These are phyloP conservation scores for Cytospora piceae DNA, from an alignment of 2,329 filamentous ascomycete species.

Conservation along the genomic window DNA sequence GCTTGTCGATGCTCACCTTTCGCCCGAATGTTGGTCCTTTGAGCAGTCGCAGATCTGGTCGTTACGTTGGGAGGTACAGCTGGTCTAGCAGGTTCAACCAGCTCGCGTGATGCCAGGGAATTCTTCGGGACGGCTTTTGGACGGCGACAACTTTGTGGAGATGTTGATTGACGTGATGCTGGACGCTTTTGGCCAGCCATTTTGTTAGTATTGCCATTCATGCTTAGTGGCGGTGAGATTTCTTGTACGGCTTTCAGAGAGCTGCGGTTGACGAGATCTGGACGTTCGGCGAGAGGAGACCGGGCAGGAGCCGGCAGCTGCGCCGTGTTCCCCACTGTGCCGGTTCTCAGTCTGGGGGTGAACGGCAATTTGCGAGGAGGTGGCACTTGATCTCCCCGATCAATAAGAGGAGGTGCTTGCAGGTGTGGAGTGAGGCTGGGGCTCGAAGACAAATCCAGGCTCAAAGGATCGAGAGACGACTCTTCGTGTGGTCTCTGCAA, in stretches of 20 bases:
- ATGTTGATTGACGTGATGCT: not conserved
- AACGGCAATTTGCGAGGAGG: slow-evolving; percentile 15
- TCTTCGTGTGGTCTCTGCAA: not conserved
- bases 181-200: not conserved
- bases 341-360: not conserved
- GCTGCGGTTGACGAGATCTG: not conserved
- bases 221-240: not conserved
- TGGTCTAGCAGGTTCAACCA: not conserved
- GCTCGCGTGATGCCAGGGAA: not conserved
- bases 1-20: not conserved
- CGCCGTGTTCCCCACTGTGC: not conserved
- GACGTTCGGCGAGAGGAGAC: not conserved
- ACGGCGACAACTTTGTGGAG: not conserved
- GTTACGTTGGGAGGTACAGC: not conserved
- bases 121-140: not conserved
- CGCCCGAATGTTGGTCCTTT: not conserved
- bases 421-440: not conserved
- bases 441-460: not conserved
- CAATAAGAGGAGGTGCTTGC: not conserved
- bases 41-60: slow-evolving; percentile 1
- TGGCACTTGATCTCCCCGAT: not conserved
- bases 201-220: not conserved
- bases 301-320: not conserved
- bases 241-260: not conserved
- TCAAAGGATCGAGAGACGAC: not conserved